Base-by-base conservation (phyloP, 2,329 filamentous ascomycete species). In the Verticillium nonalfalfae region DNA sequence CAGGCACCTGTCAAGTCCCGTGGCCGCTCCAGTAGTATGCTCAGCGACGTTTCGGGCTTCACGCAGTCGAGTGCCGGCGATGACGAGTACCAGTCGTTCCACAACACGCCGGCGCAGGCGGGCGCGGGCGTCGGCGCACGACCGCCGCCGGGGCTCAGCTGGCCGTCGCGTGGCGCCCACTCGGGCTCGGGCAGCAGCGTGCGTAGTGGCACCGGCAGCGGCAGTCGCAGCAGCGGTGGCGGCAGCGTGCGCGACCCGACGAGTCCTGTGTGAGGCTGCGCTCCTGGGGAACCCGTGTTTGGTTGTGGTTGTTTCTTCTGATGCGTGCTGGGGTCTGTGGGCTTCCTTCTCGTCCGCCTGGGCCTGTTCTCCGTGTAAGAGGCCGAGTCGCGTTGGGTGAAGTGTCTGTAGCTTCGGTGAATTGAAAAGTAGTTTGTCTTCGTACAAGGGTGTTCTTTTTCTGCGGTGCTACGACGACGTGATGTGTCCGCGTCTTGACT, bases 1-100 rank as follows among this genome's bases (percentile, higher is more conserved):
- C 45, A 50, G n/a, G 45, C 45, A 18, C 45, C 45, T 10, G 70
- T 66, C 65, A 81, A 79, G 70, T 75, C 77, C 35, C 75, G 85
- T 55, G 85, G 84, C 26, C 82, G 86, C 57, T 88, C 85, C 35
- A 87, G 84, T 10, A 87, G 84, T 61, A 89, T 89, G 86, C 80
- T 89, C 2, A 88, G 85, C 68, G 82, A 87, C 67, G 76, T 88
- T 3, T 87, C 85, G n/a, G 85, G 85, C 21, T 87, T 88, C 67
- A 89, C 86, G 7, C 84, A 88, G 73, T 85, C 81, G 15, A 86
- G 82, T 66, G 78, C 77, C 57, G 83, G 81, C 55, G 83, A 82
- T 26, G 77, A 79, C 21, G 77, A 76, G 52, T 67, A 64, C 39
- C 58, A 63, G 59, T 64, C 62, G 55, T 57, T 57, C 60, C 60